phyloP scores from a whole-genome alignment of 257 asterid species.

The Plantago ovata region DNA sequence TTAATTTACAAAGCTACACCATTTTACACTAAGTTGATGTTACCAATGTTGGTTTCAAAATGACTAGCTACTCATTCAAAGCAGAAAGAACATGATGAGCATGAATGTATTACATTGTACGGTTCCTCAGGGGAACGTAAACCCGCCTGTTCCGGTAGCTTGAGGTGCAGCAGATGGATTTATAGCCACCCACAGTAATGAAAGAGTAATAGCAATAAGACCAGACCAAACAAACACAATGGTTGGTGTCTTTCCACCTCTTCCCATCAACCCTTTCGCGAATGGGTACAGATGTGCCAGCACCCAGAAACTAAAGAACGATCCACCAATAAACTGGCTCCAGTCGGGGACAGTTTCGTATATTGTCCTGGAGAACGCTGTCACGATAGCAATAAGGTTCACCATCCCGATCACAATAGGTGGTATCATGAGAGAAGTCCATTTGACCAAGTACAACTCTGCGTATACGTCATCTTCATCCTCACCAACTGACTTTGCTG shows the following conservation, averaged over 20 bases:
- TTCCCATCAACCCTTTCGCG: constrained; percentile 63
- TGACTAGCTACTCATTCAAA: neutral
- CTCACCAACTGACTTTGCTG: constrained; percentile 47
- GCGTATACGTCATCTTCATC: constrained; percentile 51
- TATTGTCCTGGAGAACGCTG: constrained; percentile 47
- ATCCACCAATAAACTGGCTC: constrained; percentile 61
- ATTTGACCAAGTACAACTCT: constrained; percentile 50
- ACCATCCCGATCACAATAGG: constrained; percentile 58
- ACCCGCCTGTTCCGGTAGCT: constrained; percentile 9
- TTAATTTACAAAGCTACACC: too few relatives aligned
- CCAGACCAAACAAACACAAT: constrained; percentile 66
- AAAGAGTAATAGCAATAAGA: constrained; percentile 53
- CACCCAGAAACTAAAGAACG: constrained; percentile 66
- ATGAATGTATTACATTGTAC: neutral
- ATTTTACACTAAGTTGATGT: too few relatives aligned
- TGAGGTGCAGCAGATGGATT: constrained; percentile 20
- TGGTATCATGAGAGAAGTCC: constrained; percentile 67
- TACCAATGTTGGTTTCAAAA: too few relatives aligned
- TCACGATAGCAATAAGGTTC: constrained; percentile 47
- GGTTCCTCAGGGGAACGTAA: constrained; percentile 33
- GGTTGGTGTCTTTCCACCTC: constrained; percentile 59
- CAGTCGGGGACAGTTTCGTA: constrained; percentile 45
- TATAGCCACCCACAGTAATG: constrained; percentile 52
- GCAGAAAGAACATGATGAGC: neutral
- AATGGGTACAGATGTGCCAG: constrained; percentile 59